phyloP scores from a whole-genome alignment of 352 stramenopile species.

The Phytophthora citrophthora region DNA sequence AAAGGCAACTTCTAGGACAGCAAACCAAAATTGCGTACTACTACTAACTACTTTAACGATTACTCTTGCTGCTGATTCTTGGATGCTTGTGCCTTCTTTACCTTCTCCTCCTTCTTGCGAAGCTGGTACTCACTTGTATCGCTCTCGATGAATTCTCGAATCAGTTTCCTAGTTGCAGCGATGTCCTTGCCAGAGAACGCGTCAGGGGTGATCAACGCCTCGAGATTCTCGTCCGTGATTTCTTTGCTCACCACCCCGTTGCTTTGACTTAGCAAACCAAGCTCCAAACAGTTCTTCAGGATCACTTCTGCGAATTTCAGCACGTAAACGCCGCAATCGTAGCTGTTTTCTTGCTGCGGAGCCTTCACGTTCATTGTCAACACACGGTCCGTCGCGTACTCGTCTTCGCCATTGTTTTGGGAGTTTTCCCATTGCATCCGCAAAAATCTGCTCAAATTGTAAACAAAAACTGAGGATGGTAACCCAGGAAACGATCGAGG shows the following conservation, averaged over 20 bases:
- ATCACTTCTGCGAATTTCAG: conserved; percentile 71
- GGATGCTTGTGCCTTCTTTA: conserved; percentile 12
- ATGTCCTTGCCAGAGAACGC: conserved; percentile 57
- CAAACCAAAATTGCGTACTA: conserved; percentile 11
- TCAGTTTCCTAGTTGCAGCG: conserved; percentile 32
- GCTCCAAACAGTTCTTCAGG: conserved; percentile 44
- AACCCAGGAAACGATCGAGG: not conserved
- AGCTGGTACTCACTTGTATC: conserved; percentile 39
- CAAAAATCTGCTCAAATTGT: conserved; percentile 45
- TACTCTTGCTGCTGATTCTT: conserved; percentile 15
- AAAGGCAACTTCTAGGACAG: conserved; percentile 8
- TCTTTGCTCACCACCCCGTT: conserved; percentile 43
- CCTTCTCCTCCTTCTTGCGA: conserved; percentile 22
- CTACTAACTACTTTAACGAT: conserved; percentile 1
- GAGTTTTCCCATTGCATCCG: conserved; percentile 60
- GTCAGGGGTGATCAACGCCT: conserved; percentile 41
- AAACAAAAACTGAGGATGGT: not conserved
- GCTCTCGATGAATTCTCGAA: conserved; percentile 42
- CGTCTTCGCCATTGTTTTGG: conserved; percentile 8
- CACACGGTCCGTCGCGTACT: conserved; percentile 49
- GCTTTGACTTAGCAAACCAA: conserved; percentile 26
- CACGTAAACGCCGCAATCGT: conserved; percentile 74
- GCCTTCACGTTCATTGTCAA: conserved; percentile 42
- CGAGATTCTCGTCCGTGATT: conserved; percentile 49
- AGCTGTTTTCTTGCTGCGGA: conserved; percentile 67